A percentile compares a stretch with the other conserved stretches of the same genome.
Conservation (phyloP, 257 asterid genomes). For the Fraxinus anomala region DNA sequence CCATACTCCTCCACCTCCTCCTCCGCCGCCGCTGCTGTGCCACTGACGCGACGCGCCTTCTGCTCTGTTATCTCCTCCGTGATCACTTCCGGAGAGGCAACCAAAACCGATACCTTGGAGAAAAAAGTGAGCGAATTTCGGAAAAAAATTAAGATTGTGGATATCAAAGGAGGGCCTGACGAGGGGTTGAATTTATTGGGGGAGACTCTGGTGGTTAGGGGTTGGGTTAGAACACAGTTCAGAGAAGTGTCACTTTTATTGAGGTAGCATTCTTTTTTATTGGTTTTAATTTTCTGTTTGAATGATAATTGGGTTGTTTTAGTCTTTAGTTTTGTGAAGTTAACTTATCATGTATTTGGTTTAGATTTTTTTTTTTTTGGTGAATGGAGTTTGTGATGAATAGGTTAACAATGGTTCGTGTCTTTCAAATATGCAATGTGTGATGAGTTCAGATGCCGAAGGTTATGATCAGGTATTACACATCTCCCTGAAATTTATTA, state of each 20-base stretch:
- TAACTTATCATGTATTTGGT: not conserved
- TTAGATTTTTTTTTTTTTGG: slow-evolving; percentile 11
- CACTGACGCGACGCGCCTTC: slow-evolving; percentile 41
- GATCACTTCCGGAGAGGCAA: slow-evolving; percentile 56
- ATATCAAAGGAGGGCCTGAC: slow-evolving; percentile 77
- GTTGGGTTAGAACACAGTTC: slow-evolving; percentile 92
- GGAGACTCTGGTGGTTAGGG: slow-evolving; percentile 68
- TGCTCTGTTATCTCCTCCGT: slow-evolving; percentile 57
- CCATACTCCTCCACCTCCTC: slow-evolving; percentile 31
- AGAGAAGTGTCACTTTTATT: slow-evolving; percentile 83
- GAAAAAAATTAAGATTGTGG: slow-evolving; percentile 68
- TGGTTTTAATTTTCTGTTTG: slow-evolving; percentile 6
- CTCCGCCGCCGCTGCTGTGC: slow-evolving; percentile 22
- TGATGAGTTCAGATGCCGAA: slow-evolving; percentile 72
- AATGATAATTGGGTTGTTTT: not conserved
- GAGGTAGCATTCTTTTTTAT: slow-evolving; percentile 45
- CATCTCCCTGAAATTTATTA: slow-evolving; percentile 8
- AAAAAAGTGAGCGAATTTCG: slow-evolving; percentile 67
- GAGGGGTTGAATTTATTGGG: slow-evolving; percentile 73
- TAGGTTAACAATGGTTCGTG: slow-evolving; percentile 98
- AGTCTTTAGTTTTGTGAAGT: not conserved
- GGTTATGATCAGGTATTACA: slow-evolving; percentile 84
- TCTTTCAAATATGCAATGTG: slow-evolving; percentile 96
- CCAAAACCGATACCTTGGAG: slow-evolving; percentile 48
- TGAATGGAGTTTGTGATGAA: slow-evolving; percentile 33